Evolutionary conservation across 306 rosid species (phyloP).

Genomic region (Dalbergia cochinchinensis): DNA sequence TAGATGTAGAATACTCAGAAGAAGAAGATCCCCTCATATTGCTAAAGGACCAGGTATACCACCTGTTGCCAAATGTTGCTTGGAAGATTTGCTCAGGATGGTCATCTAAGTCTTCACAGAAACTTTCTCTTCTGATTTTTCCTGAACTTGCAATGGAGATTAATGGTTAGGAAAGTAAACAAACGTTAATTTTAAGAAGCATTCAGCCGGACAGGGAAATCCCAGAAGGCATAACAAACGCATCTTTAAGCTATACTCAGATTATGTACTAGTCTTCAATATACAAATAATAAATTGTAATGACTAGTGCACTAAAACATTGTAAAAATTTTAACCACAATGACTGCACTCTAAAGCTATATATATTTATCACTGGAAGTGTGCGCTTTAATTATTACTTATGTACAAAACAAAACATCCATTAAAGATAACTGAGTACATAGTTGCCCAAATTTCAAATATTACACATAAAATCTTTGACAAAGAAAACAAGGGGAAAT

Average conservation of each 20-base stretch:
- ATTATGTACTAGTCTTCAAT: conserved; percentile 16
- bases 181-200: conserved; percentile 11
- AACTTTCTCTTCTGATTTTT: conserved; percentile 56
- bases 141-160: conserved; percentile 42
- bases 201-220: conserved; percentile 19
- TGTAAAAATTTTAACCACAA: conserved; percentile 13
- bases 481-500: neutral
- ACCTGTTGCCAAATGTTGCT: conserved; percentile 65
- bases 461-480: neutral
- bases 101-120: conserved; percentile 57
- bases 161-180: conserved; percentile 35
- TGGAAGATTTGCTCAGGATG: conserved; percentile 64
- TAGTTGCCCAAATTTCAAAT: conserved; percentile 25
- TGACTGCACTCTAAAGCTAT: conserved; percentile 12
- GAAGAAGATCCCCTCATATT: conserved; percentile 52
- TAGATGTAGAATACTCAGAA: conserved; percentile 53
- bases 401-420: neutral
- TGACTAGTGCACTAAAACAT: conserved; percentile 23
- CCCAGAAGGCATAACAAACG: conserved; percentile 10
- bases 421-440: conserved; percentile 13
- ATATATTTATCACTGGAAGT: conserved; percentile 10
- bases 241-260: conserved; percentile 4
- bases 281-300: conserved; percentile 26
- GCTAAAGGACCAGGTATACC: conserved; percentile 70
- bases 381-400: conserved; percentile 21